A percentile compares a stretch with the other conserved stretches of the same genome.
Conservation (phyloP, 2,329 filamentous ascomycete genomes). For the Talaromyces sp. region DNA sequence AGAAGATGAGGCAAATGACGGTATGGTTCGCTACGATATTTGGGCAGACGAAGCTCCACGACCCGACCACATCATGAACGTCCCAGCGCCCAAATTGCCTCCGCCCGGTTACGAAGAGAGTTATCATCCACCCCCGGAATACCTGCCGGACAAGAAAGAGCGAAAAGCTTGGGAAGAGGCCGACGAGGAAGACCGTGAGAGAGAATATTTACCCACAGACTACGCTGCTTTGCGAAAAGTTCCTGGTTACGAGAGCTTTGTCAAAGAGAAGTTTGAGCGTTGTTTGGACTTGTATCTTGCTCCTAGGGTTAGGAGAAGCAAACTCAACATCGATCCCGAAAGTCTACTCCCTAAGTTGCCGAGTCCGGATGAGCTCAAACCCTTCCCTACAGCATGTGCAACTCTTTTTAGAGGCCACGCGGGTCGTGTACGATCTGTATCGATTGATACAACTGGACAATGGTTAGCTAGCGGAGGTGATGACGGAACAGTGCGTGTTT, state of each 20-base stretch:
- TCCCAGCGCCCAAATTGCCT: conserved; percentile 87
- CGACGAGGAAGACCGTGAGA: conserved; percentile 87
- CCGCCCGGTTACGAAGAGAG: conserved; percentile 93
- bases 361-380: conserved; percentile 85
- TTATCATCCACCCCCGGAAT: conserved; percentile 94
- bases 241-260: conserved; percentile 81
- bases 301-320: conserved; percentile 84
- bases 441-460: conserved; percentile 78
- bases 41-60: conserved; percentile 89
- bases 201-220: conserved; percentile 78
- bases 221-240: conserved; percentile 84
- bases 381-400: conserved; percentile 87
- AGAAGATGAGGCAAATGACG: conserved; percentile 65
- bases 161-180: conserved; percentile 77
- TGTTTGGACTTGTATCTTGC: conserved; percentile 95
- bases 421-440: conserved; percentile 78
- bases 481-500: conserved; percentile 86
- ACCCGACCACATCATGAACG: conserved; percentile 85
- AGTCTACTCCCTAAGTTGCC: conserved; percentile 90
- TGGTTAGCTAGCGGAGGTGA: conserved; percentile 91
- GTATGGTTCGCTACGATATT: conserved; percentile 75
- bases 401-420: conserved; percentile 85
- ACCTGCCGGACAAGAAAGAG: conserved; percentile 82
- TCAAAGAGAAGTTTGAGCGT: conserved; percentile 94
- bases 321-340: conserved; percentile 93